phyloP scores from a whole-genome alignment of 2,329 filamentous ascomycete genomes.

The Calcarisporium arbuscula region DNA sequence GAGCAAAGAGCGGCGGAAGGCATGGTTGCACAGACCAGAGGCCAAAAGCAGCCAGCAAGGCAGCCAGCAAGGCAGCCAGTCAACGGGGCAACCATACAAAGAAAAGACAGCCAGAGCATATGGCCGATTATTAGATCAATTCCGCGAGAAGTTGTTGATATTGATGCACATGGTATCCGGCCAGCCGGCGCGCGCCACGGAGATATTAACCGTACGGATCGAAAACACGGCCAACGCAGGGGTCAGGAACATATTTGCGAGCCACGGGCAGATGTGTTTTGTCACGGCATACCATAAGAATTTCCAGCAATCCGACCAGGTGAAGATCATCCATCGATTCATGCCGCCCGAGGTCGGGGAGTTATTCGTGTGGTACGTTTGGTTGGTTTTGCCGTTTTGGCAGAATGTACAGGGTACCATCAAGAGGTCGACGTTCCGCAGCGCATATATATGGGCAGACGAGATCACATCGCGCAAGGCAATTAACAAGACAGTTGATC shows the following conservation, averaged over 20 bases:
- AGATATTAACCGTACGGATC: too few species aligned
- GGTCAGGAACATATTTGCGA: conserved; percentile 2
- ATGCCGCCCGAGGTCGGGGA: conserved; percentile 1
- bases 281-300: conserved; percentile 5
- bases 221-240: too few species aligned
- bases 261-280: conserved; percentile 3
- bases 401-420: conserved; percentile 1
- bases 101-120: too few species aligned
- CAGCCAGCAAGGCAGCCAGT: too few species aligned
- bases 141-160: too few species aligned
- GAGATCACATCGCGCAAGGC: neutral
- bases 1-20: too few species aligned
- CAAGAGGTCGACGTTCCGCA: neutral
- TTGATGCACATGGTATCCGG: too few species aligned
- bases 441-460: neutral
- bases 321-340: conserved; percentile 1
- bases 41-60: too few species aligned
- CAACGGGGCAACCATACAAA: too few species aligned
- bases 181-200: too few species aligned
- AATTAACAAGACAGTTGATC: neutral
- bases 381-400: conserved; percentile 3
- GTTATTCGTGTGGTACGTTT: conserved; percentile 1
- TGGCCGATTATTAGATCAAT: too few species aligned
- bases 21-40: too few species aligned
- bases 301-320: conserved; percentile 1